These are phyloP conservation scores for Cairneyella variabilis DNA, from an alignment of 495 filamentous ascomycete genomes.

Conservation along the genomic window DNA sequence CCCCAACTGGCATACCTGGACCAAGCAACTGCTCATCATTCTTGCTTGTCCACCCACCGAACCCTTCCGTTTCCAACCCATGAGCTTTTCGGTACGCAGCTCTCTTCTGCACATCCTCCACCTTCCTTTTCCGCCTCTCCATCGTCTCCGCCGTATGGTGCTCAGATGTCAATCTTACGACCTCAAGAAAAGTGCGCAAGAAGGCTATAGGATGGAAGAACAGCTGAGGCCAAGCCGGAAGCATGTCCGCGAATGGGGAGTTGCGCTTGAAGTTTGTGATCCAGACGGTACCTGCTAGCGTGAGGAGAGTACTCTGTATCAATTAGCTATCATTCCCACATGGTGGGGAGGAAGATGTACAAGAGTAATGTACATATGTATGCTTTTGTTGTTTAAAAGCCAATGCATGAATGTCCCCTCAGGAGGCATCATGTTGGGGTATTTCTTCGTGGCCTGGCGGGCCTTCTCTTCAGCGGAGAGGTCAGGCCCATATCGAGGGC, in stretches of 20 bases:
- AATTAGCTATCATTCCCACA: background rate
- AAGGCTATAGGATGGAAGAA: constrained; percentile 61
- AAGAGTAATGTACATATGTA: constrained; percentile 77
- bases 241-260: constrained; percentile 68
- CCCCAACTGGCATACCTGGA: constrained; percentile 24
- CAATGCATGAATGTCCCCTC: constrained; percentile 69
- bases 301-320: constrained; percentile 59
- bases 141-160: constrained; percentile 57
- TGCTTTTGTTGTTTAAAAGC: constrained; percentile 65
- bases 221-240: constrained; percentile 59
- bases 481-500: constrained; percentile 61
- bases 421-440: constrained; percentile 78
- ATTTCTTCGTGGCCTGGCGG: constrained; percentile 60
- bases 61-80: constrained; percentile 58
- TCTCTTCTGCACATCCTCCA: constrained; percentile 80
- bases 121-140: constrained; percentile 59
- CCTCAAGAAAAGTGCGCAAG: constrained; percentile 51
- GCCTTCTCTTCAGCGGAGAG: constrained; percentile 54
- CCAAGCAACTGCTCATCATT: constrained; percentile 32
- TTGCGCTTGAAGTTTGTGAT: constrained; percentile 63
- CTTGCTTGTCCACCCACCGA: constrained; percentile 41
- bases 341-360: constrained; percentile 41
- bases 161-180: constrained; percentile 66
- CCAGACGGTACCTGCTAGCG: constrained; percentile 65
- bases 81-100: constrained; percentile 76